Evolutionary conservation across 495 filamentous ascomycete species (phyloP).

Genomic region (Aspergillus egyptiacus): DNA sequence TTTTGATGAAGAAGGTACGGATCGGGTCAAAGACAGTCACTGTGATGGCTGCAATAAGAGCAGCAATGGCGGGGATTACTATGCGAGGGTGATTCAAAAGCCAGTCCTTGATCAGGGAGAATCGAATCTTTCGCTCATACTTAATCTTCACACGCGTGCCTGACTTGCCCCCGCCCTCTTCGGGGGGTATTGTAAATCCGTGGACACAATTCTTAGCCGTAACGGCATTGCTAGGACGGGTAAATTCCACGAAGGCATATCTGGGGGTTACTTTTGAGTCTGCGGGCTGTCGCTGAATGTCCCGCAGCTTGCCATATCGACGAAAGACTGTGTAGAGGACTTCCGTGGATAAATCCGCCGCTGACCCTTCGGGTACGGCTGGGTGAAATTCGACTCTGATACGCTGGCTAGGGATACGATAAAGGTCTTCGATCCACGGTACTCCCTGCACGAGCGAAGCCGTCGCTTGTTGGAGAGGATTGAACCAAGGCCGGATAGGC

Average conservation of each 20-base stretch:
- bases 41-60: conserved; percentile 73
- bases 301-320: conserved; percentile 77
- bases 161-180: conserved; percentile 62
- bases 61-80: conserved; percentile 75
- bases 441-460: conserved; percentile 66
- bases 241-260: conserved; percentile 74
- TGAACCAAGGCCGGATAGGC: conserved; percentile 84
- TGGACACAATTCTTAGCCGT: conserved; percentile 93
- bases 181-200: conserved; percentile 63
- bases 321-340: conserved; percentile 82
- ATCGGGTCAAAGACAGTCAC: conserved; percentile 91
- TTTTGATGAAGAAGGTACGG: conserved; percentile 83
- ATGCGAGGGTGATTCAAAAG: conserved; percentile 81
- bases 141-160: conserved; percentile 70
- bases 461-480: conserved; percentile 66
- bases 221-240: conserved; percentile 61
- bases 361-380: conserved; percentile 53
- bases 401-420: conserved; percentile 67
- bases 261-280: conserved; percentile 79
- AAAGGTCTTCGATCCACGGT: conserved; percentile 95
- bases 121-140: conserved; percentile 71
- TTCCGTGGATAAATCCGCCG: conserved; percentile 79
- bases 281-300: conserved; percentile 70
- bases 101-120: conserved; percentile 81
- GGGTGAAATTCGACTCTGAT: conserved; percentile 81